Evolutionary conservation across 768 basidiomycete genomes (phyloP).

Genomic region (Tephrocybe sp.): DNA sequence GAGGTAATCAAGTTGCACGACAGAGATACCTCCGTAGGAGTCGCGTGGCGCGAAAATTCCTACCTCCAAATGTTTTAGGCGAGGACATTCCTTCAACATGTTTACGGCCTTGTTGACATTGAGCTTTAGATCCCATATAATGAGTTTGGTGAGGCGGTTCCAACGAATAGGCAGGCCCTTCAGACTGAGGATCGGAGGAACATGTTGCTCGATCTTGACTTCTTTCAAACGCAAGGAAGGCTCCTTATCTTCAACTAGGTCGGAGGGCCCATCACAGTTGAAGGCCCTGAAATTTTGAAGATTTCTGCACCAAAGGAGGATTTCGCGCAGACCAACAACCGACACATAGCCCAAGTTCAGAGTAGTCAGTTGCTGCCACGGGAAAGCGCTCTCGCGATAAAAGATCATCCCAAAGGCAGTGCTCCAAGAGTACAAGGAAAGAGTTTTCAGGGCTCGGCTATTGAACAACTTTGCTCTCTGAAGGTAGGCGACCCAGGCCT

Average conservation of each 20-base stretch:
- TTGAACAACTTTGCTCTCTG: background rate
- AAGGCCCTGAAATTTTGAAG: conserved; percentile 1
- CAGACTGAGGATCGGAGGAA: background rate
- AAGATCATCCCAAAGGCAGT: background rate
- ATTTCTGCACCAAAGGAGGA: conserved; percentile 3
- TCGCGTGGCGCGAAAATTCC: background rate
- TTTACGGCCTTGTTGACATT: background rate
- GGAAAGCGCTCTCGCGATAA: background rate
- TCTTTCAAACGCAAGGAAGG: background rate
- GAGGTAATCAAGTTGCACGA: conserved; percentile 5
- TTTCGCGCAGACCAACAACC: background rate
- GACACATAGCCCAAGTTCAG: conserved; percentile 1
- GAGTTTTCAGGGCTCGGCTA: conserved; percentile 4
- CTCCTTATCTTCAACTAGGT: background rate
- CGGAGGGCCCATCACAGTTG: background rate
- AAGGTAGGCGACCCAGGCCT: background rate
- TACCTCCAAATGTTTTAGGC: conserved; percentile 2
- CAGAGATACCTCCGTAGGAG: background rate
- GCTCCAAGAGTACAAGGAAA: background rate
- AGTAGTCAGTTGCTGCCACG: conserved; percentile 1
- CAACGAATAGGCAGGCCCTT: conserved; percentile 2
- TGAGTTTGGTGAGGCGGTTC: conserved; percentile 1
- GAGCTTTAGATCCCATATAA: background rate
- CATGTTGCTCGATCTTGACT: background rate
- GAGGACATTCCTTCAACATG: background rate